Conservation (phyloP, 2,329 filamentous ascomycete species). For the Fusarium cicatricum region DNA sequence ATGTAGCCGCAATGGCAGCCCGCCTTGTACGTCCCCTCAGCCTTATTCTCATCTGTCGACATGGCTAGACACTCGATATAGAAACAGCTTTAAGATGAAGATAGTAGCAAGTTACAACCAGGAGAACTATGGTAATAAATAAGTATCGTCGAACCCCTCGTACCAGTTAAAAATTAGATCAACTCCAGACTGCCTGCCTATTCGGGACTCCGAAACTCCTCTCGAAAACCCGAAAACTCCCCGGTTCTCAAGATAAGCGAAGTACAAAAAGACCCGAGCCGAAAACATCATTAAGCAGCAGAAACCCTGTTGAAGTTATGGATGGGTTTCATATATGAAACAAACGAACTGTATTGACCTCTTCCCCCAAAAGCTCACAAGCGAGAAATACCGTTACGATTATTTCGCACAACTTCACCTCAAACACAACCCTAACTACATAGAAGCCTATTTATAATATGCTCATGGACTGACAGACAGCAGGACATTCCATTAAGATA, state of each 20-base stretch:
- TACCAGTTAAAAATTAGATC: constrained; percentile 7
- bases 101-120: not conserved
- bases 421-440: too few species aligned
- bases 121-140: not conserved
- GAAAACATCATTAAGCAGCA: too few species aligned
- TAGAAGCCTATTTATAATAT: too few species aligned
- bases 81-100: not conserved
- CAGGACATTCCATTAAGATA: too few species aligned
- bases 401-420: too few species aligned
- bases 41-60: constrained; percentile 26
- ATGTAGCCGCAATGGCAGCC: constrained; percentile 64
- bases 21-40: constrained; percentile 54
- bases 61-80: constrained; percentile 5
- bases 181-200: constrained; percentile 14
- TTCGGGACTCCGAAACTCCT: constrained; percentile 16
- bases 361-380: too few species aligned
- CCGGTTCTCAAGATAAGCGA: not conserved
- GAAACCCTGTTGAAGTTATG: too few species aligned
- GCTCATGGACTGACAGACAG: too few species aligned
- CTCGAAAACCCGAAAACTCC: not conserved
- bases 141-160: not conserved
- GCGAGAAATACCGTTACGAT: too few species aligned
- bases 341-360: too few species aligned
- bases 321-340: too few species aligned
- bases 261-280: too few species aligned